Evolutionary conservation across 1,284 basidiomycete species (phyloP), one percentile per base, ranked within the genome.

Genomic region (Calocybe gambosa): DNA sequence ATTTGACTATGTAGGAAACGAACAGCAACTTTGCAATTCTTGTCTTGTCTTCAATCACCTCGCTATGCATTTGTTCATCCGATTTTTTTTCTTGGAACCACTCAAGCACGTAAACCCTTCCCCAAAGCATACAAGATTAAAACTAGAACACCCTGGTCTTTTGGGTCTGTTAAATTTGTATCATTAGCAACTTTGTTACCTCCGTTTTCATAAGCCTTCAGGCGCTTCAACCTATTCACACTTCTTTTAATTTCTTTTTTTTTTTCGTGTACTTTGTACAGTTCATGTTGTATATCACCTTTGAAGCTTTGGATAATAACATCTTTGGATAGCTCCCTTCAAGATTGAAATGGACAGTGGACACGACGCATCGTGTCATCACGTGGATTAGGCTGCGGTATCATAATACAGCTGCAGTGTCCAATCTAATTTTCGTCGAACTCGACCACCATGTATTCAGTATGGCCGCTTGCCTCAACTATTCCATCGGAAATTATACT

Each of bases 401-500:
- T 38, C n/a, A 15, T n/a, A 34, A n/a, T 13, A 34, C 15, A n/a
- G 42, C 33, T 42, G 34, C 25, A 12, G 50, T 47, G 47, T 37
- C 26, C 28, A 39, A 15, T 4, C 18, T 29, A 12, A 29, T 21
- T n/a, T n/a, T n/a, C n/a, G n/a, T 37, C 19, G 19, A 28, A 28
- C 39, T 9, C 33, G 50, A 45, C 42, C 45, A 50, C 45, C 52
- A 57, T 50, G 50, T 29, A 33, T 42, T 5, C 42, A 13, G 52
- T 45, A 19, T 26, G 36, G 26, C 18, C 42, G 12, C 15, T 20
- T 2, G 29, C 68, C 40, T 48, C 65, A 20, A 57, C 61, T 45
- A 57, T 81, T 8, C 79, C 80, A 10, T 66, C 72, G 28, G 83
- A 85, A 61, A 63, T 77, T 29, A 52, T 78, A 31, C 67, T 85